Evolutionary conservation across 2,329 filamentous ascomycete genomes (phyloP), one percentile per base, ranked within the genome.

Genomic region (Cyanodermella asteris): DNA sequence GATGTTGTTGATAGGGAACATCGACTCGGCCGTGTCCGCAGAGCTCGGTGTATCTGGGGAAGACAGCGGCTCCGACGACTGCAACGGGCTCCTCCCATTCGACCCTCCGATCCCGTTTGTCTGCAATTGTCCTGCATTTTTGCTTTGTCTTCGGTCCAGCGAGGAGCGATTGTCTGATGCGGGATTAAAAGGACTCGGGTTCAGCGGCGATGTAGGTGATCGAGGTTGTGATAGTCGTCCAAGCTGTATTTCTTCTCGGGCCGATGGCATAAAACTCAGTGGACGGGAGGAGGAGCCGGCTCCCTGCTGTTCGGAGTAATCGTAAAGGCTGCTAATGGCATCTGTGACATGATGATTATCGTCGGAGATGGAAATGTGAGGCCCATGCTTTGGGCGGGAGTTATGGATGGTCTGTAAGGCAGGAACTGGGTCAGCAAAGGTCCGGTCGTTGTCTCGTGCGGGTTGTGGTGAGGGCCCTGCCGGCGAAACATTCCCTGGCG

Each of bases 281-380:
- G 76, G 76, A 22, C 74, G 67, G 20, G 58, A 64, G 37, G 66
- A 61, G 39, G 56, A 53, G 37, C 50, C 56, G 38, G 47, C 50
- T 37, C 61, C 51, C 39, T 77, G 65, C 36, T 71, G 66, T 41
- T 68, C 65, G n/a, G n/a, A n/a, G n/a, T n/a, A n/a, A 40, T 75
- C 77, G 50, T 93, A 91, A 50, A 91, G 65, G 39, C 81, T 81
- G 26, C 78, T 78, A 49, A 91, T 91, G 31, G 80, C 75, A 49
- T 91, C 82, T 28, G 81, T 91, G 45, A 91, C 78, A 64, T 91
- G 82, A 52, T 91, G 80, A 51, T 64, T 80, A 32, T 82, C 75
- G 51, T 91, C 81, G 47, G 76, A 87, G 46, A 91, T 72, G 38
- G 64, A 70, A 32, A 71, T 53, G 37, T 69, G 61, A 33, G 64